Base-by-base conservation (phyloP, 2,329 filamentous ascomycete genomes). In the Alternaria triticina region DNA sequence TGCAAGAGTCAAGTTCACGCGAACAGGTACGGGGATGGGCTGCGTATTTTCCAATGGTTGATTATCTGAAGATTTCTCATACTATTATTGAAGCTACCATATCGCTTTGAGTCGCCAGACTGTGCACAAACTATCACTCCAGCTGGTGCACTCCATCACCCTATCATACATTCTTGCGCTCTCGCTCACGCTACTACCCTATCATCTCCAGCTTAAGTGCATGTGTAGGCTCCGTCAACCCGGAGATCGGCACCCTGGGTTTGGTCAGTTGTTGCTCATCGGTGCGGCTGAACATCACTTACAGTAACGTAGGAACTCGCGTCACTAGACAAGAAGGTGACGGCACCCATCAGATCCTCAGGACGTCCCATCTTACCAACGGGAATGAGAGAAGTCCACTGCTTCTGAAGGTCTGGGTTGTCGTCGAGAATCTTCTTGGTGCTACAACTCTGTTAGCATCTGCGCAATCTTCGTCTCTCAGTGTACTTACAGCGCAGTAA, bases 381-480 rank as follows among this genome's bases (percentile, higher is more conserved):
- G 0, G 96, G 96, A 65, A 97, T 98, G 57, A 97, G 86, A 1
- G 91, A 94, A 13, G 90, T 96, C 95, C 95, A 98, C 81, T 96
- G 90, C 77, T 90, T 86, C 81, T 94, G 92, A 43, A 98, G 88
- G 58, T 96, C 93, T 20, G 94, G 94, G 81, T 97, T 96, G 64
- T 97, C 93, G 68, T 96, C 91, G 25, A 98, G 88, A 71, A 98
- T 97, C 84, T 97, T 97, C 83, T 94, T 89, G 45, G 94, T 97
- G 57, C 92, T 96, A 74, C 51, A 59, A n/a, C 33, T 3, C 25
- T 23, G 55, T 78, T 52, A 77, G 70, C 44, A 47, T 27, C 27
- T 22, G n/a, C 9, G 23, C 10, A 13, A 13, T 25, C 10, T 20
- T 49, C 20, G n/a, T 13, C 11, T 20, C 17, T 10, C 17, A 25